Evolutionary conservation across 176 grass and related monocot genomes (phyloP).

Genomic region (Rhynchospora pubera): DNA sequence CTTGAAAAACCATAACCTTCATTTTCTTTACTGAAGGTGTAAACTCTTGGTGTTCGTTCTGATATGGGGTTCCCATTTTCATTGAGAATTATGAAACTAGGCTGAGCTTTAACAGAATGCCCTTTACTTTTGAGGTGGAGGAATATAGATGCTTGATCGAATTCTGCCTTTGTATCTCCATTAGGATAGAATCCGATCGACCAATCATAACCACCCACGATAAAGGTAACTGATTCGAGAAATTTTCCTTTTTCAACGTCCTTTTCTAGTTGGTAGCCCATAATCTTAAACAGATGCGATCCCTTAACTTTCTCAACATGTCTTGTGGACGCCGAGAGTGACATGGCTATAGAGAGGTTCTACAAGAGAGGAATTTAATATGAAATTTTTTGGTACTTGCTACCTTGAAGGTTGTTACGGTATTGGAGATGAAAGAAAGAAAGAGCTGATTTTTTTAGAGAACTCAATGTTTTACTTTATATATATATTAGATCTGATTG

Average conservation of each 20-base stretch:
- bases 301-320: background rate
- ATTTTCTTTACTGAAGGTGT: background rate
- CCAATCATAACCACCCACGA: slow-evolving; percentile 1
- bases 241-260: background rate
- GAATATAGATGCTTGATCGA: background rate
- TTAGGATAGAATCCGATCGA: background rate
- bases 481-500: no score
- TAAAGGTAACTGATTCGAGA: background rate
- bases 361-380: no score
- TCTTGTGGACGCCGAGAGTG: background rate
- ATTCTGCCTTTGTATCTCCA: background rate
- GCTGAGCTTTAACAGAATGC: background rate
- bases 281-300: background rate
- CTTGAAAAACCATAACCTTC: background rate
- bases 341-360: no score
- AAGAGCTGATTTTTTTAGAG: no score
- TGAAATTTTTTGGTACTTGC: no score
- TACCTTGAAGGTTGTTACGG: no score
- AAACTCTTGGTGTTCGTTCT: background rate
- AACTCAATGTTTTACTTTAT: no score
- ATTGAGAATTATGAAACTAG: background rate
- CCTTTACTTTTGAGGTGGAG: background rate
- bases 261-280: background rate
- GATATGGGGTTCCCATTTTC: background rate
- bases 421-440: no score